Conservation (phyloP, 2,329 filamentous ascomycete genomes). For the Esteya vermicola region DNA sequence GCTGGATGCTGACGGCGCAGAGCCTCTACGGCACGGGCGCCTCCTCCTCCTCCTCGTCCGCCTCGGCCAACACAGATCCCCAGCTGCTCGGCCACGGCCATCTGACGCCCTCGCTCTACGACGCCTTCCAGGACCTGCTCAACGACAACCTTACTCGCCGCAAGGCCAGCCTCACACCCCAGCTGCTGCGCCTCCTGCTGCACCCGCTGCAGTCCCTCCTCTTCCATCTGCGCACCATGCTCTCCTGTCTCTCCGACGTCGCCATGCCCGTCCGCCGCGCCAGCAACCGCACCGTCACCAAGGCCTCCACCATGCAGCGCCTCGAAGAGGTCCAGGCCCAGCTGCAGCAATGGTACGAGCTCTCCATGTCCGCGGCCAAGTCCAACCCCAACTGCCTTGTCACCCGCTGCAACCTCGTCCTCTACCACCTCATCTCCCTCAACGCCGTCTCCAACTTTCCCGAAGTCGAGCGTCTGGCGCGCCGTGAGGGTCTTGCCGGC, state of each 20-base stretch:
- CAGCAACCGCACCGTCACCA: slow-evolving; percentile 34
- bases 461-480: slow-evolving; percentile 51
- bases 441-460: slow-evolving; percentile 55
- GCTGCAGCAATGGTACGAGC: slow-evolving; percentile 51
- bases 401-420: slow-evolving; percentile 50
- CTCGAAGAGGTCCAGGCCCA: slow-evolving; percentile 51
- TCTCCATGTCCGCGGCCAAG: slow-evolving; percentile 42
- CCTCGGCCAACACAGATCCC: background rate
- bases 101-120: slow-evolving; percentile 44
- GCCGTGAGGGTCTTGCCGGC: slow-evolving; percentile 43
- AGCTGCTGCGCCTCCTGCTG: slow-evolving; percentile 52
- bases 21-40: slow-evolving; percentile 34
- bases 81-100: slow-evolving; percentile 15
- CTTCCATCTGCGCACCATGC: slow-evolving; percentile 48
- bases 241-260: slow-evolving; percentile 49
- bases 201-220: slow-evolving; percentile 54
- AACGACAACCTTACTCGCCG: slow-evolving; percentile 44
- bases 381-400: slow-evolving; percentile 41
- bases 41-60: background rate
- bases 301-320: slow-evolving; percentile 42
- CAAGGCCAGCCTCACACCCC: slow-evolving; percentile 27
- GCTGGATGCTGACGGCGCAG: slow-evolving; percentile 47
- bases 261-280: slow-evolving; percentile 24
- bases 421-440: slow-evolving; percentile 58
- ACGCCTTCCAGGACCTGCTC: slow-evolving; percentile 54